Conservation (phyloP, 1,284 basidiomycete genomes). For the Cutaneotrichosporon sp. region DNA sequence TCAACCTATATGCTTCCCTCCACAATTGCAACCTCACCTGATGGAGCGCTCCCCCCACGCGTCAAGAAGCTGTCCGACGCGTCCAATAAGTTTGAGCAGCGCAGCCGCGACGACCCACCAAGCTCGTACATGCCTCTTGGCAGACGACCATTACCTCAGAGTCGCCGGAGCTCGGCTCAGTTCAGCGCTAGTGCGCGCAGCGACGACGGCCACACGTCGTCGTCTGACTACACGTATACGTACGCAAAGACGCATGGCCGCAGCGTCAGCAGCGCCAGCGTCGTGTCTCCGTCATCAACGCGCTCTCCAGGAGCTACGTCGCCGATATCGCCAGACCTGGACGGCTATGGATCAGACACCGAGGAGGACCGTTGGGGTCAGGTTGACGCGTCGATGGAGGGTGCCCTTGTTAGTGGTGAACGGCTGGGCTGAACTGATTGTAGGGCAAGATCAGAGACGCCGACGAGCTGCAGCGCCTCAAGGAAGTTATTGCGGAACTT, state of each 20-base stretch:
- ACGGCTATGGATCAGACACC: not conserved
- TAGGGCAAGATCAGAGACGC: constrained; percentile 18
- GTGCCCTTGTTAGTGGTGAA: not conserved
- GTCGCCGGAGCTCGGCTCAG: constrained; percentile 26
- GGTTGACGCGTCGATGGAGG: not conserved
- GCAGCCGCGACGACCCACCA: constrained; percentile 4
- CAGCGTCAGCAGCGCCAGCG: not conserved
- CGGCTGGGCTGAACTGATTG: constrained; percentile 7
- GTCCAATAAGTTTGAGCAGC: not conserved
- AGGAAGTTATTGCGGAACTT: constrained; percentile 10
- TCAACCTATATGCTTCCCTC: constrained; percentile 8
- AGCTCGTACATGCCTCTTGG: constrained; percentile 7
- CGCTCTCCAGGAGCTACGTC: not conserved
- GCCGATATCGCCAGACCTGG: not conserved
- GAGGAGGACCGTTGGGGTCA: not conserved
- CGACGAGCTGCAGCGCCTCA: constrained; percentile 1
- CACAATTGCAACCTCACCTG: constrained; percentile 3
- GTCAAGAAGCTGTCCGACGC: constrained; percentile 8
- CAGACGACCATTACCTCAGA: constrained; percentile 7
- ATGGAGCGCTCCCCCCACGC: constrained; percentile 5
- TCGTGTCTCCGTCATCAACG: not conserved
- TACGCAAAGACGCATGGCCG: not conserved
- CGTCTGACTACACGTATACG: not conserved
- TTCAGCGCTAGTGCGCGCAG: constrained; percentile 28
- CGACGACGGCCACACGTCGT: constrained; percentile 9